A percentile compares a stretch with the other conserved stretches of the same genome.
phyloP scores from a whole-genome alignment of 1,284 basidiomycete species.

The Malassezia pachydermatis region DNA sequence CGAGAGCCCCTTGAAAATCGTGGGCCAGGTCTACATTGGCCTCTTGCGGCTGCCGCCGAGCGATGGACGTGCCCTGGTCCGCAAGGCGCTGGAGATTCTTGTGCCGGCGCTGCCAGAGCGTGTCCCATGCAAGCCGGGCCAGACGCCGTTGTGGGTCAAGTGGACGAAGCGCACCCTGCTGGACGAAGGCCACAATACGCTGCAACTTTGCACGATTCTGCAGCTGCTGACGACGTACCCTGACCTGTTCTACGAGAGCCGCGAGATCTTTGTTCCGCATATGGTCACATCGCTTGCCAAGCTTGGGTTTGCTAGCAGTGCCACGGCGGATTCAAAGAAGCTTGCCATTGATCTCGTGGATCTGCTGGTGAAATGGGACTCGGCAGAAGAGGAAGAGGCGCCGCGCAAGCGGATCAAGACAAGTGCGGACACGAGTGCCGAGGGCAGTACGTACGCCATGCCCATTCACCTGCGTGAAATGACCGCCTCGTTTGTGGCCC shows the following conservation, averaged over 20 bases:
- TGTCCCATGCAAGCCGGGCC: slow-evolving; percentile 49
- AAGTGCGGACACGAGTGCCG: slow-evolving; percentile 49
- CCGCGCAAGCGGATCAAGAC: slow-evolving; percentile 50
- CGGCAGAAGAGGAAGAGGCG: slow-evolving; percentile 41
- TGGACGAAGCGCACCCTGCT: slow-evolving; percentile 74
- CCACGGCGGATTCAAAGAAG: slow-evolving; percentile 65
- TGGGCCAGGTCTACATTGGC: slow-evolving; percentile 84
- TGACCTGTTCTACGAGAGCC: slow-evolving; percentile 82
- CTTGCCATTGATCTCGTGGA: slow-evolving; percentile 50
- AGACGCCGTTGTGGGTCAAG: slow-evolving; percentile 76
- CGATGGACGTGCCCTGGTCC: slow-evolving; percentile 65
- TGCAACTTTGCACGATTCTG: slow-evolving; percentile 79
- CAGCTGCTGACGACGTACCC: slow-evolving; percentile 84
- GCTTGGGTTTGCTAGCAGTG: slow-evolving; percentile 64
- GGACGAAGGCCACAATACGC: slow-evolving; percentile 71
- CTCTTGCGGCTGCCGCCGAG: slow-evolving; percentile 72
- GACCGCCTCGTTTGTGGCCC: slow-evolving; percentile 86
- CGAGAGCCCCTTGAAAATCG: slow-evolving; percentile 84
- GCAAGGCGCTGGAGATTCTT: slow-evolving; percentile 82
- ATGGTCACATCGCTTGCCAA: slow-evolving; percentile 83
- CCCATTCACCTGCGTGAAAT: slow-evolving; percentile 40
- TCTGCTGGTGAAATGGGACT: slow-evolving; percentile 49
- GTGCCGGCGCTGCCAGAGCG: slow-evolving; percentile 66
- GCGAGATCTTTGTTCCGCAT: slow-evolving; percentile 88
- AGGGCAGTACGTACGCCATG: slow-evolving; percentile 33